Evolutionary conservation across 2,329 filamentous ascomycete species (phyloP).

Genomic region (Monilinia aucupariae): DNA sequence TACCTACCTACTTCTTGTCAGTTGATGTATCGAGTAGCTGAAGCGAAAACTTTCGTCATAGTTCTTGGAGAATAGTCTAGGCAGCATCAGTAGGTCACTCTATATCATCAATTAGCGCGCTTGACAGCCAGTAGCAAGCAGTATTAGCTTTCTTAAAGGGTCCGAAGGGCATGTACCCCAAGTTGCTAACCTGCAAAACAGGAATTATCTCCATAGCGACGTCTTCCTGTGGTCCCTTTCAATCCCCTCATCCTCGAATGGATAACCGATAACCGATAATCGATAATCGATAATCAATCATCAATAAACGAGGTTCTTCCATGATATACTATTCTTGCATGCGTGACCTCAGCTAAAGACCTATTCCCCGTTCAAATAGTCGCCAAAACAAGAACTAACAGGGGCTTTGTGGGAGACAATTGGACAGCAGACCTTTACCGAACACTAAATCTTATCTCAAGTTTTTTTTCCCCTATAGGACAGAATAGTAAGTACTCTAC

Average conservation of each 20-base stretch:
- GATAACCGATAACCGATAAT: neutral
- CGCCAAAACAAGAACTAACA: conserved; percentile 2
- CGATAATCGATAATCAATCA: neutral
- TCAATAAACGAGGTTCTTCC: neutral
- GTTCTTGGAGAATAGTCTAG: neutral
- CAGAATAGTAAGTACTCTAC: neutral
- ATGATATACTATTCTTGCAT: neutral
- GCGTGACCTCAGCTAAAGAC: neutral
- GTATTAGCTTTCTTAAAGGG: neutral
- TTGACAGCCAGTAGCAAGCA: neutral
- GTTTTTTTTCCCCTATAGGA: neutral
- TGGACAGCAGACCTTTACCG: conserved; percentile 12
- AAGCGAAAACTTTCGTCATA: neutral
- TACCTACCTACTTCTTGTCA: neutral
- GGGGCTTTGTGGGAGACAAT: conserved; percentile 12
- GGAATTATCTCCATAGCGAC: neutral
- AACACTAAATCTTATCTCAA: neutral
- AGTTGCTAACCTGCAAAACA: neutral
- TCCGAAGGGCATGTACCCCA: neutral
- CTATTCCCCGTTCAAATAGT: neutral
- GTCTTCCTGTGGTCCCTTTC: no score
- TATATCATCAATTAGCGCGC: neutral
- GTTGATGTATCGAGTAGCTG: neutral
- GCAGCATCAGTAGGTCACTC: neutral
- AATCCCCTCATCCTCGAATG: no score